Conservation (phyloP, 2,329 filamentous ascomycete genomes). For the Penicillium crustosum region DNA sequence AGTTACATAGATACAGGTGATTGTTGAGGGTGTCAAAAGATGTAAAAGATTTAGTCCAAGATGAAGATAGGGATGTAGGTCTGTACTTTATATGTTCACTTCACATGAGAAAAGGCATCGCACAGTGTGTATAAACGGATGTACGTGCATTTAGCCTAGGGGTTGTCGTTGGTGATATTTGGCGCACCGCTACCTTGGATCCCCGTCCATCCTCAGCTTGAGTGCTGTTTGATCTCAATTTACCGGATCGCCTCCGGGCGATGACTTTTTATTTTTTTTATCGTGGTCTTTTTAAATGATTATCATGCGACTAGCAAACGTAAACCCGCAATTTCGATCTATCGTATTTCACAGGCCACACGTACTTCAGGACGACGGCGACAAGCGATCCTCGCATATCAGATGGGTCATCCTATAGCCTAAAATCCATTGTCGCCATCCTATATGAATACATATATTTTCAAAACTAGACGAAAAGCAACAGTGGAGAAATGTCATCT, state of each 20-base stretch:
- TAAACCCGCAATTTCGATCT: neutral
- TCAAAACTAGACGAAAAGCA: neutral
- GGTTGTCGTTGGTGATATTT: neutral
- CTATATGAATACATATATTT: neutral
- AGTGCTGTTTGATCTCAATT: neutral
- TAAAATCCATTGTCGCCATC: neutral
- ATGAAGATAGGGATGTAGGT: neutral
- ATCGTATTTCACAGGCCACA: neutral
- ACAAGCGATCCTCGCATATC: neutral
- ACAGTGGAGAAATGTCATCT: slow-evolving; percentile 3
- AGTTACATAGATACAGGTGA: too few relatives aligned
- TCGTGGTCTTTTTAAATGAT: neutral
- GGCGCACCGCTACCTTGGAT: neutral
- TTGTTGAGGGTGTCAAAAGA: neutral
- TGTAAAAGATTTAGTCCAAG: neutral
- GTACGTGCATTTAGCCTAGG: neutral
- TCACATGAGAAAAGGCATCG: neutral
- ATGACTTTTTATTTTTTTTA: neutral
- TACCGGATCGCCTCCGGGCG: neutral
- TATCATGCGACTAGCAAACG: neutral
- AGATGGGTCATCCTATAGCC: too few relatives aligned
- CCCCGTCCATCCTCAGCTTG: neutral
- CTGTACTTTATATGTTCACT: neutral
- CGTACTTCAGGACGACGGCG: neutral
- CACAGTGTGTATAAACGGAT: neutral